Evolutionary conservation across 2,329 filamentous ascomycete species (phyloP).

Genomic region (Aurifilum marmelostoma): DNA sequence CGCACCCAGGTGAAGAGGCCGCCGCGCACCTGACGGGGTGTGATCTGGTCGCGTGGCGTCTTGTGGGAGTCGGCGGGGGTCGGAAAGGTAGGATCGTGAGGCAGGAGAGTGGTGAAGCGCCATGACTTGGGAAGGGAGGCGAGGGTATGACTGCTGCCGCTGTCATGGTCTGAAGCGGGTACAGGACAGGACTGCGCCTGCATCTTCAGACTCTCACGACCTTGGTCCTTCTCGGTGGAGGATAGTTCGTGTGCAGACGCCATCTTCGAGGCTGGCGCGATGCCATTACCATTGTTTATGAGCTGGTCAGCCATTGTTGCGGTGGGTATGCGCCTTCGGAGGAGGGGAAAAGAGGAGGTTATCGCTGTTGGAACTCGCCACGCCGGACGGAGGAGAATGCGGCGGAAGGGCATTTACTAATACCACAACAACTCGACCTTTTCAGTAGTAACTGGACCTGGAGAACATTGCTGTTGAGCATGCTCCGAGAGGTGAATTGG

Average conservation of each 20-base stretch:
- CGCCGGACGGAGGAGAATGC: slow-evolving; percentile 14
- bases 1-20: slow-evolving; percentile 91
- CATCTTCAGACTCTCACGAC: slow-evolving; percentile 18
- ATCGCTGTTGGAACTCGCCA: slow-evolving; percentile 16
- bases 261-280: slow-evolving; percentile 11
- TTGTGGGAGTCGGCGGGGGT: slow-evolving; percentile 81
- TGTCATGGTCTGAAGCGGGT: slow-evolving; percentile 22
- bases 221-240: slow-evolving; percentile 8
- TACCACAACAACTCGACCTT: neutral
- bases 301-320: slow-evolving; percentile 25
- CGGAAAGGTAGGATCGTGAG: slow-evolving; percentile 76
- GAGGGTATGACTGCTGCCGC: slow-evolving; percentile 45
- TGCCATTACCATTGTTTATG: slow-evolving; percentile 24
- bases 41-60: slow-evolving; percentile 75
- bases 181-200: neutral
- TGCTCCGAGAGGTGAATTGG: neutral
- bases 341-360: neutral
- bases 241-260: slow-evolving; percentile 12
- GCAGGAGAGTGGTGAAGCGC: slow-evolving; percentile 68
- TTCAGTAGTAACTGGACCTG: neutral
- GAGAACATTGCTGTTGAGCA: neutral
- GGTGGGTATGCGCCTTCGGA: slow-evolving; percentile 18
- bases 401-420: slow-evolving; percentile 25
- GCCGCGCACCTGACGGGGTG: slow-evolving; percentile 80
- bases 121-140: slow-evolving; percentile 66